A percentile compares a stretch with the other conserved stretches of the same genome.
phyloP scores from a whole-genome alignment of 2,329 filamentous ascomycete species.

The Pseudogymnoascus sp. region DNA sequence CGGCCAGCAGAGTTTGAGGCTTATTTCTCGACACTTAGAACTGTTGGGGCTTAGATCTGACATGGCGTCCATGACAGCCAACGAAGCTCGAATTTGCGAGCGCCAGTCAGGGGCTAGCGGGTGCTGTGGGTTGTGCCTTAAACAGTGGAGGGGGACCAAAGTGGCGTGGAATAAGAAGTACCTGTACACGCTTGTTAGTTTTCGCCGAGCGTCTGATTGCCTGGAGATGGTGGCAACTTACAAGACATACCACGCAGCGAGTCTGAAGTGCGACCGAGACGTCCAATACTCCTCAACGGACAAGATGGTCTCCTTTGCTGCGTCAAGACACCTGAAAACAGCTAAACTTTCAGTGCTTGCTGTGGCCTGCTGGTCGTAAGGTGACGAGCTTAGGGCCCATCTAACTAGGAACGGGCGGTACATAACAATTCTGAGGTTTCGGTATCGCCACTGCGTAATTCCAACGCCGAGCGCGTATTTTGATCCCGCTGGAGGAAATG shows the following conservation, averaged over 20 bases:
- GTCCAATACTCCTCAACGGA: conserved; percentile 12
- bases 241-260: conserved; percentile 16
- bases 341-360: background rate
- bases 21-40: conserved; percentile 14
- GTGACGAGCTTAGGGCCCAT: conserved; percentile 7
- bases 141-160: conserved; percentile 7
- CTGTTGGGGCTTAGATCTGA: conserved; percentile 12
- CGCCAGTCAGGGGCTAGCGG: conserved; percentile 11
- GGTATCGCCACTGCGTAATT: conserved; percentile 14
- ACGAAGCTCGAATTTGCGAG: conserved; percentile 10
- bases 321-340: conserved; percentile 11
- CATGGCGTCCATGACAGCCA: conserved; percentile 14
- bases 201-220: background rate
- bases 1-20: conserved; percentile 14
- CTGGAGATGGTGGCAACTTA: conserved; percentile 6
- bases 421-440: conserved; percentile 16
- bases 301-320: conserved; percentile 11
- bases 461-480: conserved; percentile 10
- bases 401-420: conserved; percentile 15
- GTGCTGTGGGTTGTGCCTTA: conserved; percentile 10
- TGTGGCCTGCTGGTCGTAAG: too few relatives aligned
- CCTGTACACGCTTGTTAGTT: background rate
- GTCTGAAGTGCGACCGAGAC: conserved; percentile 7
- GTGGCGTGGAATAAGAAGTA: conserved; percentile 11
- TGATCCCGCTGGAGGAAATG: conserved; percentile 5